phyloP scores from a whole-genome alignment of 2,329 filamentous ascomycete species.

The Paecilomyces fulvus region DNA sequence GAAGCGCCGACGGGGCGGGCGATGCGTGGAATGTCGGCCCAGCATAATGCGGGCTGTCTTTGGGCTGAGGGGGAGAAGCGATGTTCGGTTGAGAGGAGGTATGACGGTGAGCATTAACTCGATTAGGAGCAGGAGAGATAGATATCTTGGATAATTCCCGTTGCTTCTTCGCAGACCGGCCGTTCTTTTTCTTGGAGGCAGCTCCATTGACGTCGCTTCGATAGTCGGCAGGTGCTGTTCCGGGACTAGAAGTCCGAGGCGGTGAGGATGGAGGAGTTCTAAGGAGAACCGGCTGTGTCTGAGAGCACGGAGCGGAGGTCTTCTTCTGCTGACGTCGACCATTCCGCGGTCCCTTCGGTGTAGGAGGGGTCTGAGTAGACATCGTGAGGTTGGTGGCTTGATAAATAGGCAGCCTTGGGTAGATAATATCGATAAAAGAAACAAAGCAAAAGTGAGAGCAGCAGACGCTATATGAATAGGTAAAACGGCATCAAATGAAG shows the following conservation, averaged over 20 bases:
- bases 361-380: constrained; percentile 36
- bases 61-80: constrained; percentile 37
- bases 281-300: constrained; percentile 18
- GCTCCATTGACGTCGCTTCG: constrained; percentile 16
- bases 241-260: constrained; percentile 24
- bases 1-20: constrained; percentile 79
- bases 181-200: constrained; percentile 27
- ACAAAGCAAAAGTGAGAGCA: constrained; percentile 15
- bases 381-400: constrained; percentile 38
- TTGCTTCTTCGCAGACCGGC: constrained; percentile 27
- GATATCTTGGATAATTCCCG: constrained; percentile 19
- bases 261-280: constrained; percentile 30
- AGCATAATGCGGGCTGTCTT: constrained; percentile 54
- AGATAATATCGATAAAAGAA: constrained; percentile 17
- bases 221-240: constrained; percentile 21
- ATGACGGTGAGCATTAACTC: constrained; percentile 18
- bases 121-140: constrained; percentile 14
- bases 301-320: constrained; percentile 22
- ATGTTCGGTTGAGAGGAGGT: constrained; percentile 27
- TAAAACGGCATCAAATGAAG: constrained; percentile 5
- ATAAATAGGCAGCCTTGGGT: constrained; percentile 42
- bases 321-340: constrained; percentile 29
- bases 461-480: constrained; percentile 7
- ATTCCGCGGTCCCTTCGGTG: constrained; percentile 32
- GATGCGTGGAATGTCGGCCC: constrained; percentile 93